A percentile compares a stretch with the other conserved stretches of the same genome.
Evolutionary conservation across 2,329 filamentous ascomycete genomes (phyloP).

Genomic region (Diplodia intermedia): DNA sequence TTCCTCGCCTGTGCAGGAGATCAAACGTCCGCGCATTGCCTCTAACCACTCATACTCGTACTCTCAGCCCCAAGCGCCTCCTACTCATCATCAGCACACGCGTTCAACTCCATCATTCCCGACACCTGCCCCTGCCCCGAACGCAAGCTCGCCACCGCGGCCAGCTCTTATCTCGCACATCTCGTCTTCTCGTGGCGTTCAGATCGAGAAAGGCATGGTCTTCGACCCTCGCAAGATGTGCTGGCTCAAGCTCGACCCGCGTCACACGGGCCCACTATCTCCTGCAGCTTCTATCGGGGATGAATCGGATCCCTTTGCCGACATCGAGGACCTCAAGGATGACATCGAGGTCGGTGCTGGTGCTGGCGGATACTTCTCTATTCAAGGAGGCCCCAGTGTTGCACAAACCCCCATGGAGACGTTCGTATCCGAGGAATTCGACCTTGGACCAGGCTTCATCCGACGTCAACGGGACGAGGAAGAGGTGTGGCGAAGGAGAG

Average conservation of each 20-base stretch:
- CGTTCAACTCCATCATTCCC: conserved; percentile 44
- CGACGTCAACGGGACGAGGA: conserved; percentile 89
- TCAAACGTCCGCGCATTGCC: conserved; percentile 47
- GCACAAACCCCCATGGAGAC: conserved; percentile 19
- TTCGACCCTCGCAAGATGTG: conserved; percentile 98
- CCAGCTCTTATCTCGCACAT: conserved; percentile 91
- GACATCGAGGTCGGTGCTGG: conserved; percentile 45
- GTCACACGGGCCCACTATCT: conserved; percentile 41
- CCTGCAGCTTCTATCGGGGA: conserved; percentile 74
- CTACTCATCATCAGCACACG: conserved; percentile 41
- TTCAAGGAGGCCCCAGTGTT: conserved; percentile 9
- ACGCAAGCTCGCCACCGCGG: conserved; percentile 55
- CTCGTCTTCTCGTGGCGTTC: conserved; percentile 78
- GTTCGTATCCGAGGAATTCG: conserved; percentile 92
- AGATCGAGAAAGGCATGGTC: conserved; percentile 97
- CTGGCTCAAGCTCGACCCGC: conserved; percentile 78
- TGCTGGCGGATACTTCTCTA: conserved; percentile 22
- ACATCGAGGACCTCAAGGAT: conserved; percentile 91
- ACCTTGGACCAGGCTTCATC: conserved; percentile 94
- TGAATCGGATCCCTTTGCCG: conserved; percentile 92
- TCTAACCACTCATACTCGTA: conserved; percentile 43
- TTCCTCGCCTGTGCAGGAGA: conserved; percentile 59
- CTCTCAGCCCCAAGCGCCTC: conserved; percentile 32
- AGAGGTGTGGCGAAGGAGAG: conserved; percentile 86
- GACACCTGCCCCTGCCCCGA: conserved; percentile 41